Percentiles rank a stretch among this genome's conserved stretches.
Evolutionary conservation across 371 early-diverging fungal genomes (phyloP).

Genomic region (Mucor velutinosus): DNA sequence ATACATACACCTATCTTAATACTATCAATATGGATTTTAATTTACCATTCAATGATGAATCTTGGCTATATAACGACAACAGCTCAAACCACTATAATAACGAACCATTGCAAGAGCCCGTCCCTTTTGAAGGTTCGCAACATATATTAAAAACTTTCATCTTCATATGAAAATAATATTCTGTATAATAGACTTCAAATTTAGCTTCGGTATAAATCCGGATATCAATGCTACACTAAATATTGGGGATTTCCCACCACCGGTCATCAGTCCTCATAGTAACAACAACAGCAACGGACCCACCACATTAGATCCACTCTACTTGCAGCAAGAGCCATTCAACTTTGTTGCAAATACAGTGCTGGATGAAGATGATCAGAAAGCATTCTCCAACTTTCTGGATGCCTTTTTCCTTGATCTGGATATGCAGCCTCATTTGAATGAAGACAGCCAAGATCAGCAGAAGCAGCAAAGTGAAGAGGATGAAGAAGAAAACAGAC

Average conservation of each 20-base stretch:
- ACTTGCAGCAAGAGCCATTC: conserved; percentile 14
- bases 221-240: conserved; percentile 6
- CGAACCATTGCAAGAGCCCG: conserved; percentile 29
- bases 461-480: conserved; percentile 4
- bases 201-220: conserved; percentile 29
- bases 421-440: conserved; percentile 14
- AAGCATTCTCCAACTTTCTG: conserved; percentile 44
- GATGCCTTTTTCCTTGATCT: conserved; percentile 48
- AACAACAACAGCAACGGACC: neutral
- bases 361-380: conserved; percentile 50
- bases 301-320: conserved; percentile 6
- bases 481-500: conserved; percentile 40
- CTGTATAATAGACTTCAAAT: conserved; percentile 28
- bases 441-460: neutral
- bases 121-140: conserved; percentile 34
- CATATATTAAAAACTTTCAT: neutral
- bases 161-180: conserved; percentile 3
- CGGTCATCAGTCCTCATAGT: neutral
- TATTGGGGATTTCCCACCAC: neutral
- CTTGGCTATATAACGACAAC: conserved; percentile 4
- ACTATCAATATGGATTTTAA: conserved; percentile 3
- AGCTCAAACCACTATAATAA: neutral
- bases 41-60: conserved; percentile 3
- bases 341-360: conserved; percentile 16
- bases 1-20: conserved; percentile 5